A percentile compares a stretch with the other conserved stretches of the same genome.
These are phyloP conservation scores for Elsinoe fawcettii DNA, from an alignment of 2,329 filamentous ascomycete genomes.

Conservation along the genomic window DNA sequence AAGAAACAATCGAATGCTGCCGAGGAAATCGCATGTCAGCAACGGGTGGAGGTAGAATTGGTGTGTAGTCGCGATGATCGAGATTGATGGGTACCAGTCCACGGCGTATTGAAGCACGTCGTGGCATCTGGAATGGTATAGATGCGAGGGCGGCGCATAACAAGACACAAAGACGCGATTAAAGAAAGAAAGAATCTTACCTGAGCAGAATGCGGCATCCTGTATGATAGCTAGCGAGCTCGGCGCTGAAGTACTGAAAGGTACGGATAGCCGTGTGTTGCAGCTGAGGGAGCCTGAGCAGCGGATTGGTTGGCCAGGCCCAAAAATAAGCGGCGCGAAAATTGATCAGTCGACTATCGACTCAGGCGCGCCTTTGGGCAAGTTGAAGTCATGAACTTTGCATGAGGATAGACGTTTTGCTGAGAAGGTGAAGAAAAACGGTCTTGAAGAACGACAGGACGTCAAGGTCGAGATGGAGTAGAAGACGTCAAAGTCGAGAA, in stretches of 20 bases:
- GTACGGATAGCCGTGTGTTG: background rate
- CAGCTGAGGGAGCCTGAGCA: background rate
- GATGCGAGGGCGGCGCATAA: background rate
- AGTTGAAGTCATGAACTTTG: background rate
- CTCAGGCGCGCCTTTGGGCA: background rate
- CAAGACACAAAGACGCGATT: background rate
- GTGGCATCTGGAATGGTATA: background rate
- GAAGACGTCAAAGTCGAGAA: background rate
- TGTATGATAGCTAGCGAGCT: background rate
- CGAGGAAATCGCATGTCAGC: constrained; percentile 4
- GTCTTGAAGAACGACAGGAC: background rate
- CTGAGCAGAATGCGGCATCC: constrained; percentile 9
- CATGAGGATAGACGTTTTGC: constrained; percentile 10
- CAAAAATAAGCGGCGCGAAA: constrained; percentile 12
- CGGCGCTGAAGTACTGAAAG: background rate
- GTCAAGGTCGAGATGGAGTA: background rate
- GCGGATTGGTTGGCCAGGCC: background rate
- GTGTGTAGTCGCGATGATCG: background rate
- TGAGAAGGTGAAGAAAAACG: background rate
- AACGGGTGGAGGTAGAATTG: background rate
- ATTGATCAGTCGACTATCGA: background rate
- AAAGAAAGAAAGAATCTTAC: constrained; percentile 3
- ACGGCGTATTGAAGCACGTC: background rate
- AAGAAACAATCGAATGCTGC: constrained; percentile 18
- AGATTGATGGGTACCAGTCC: background rate